A percentile compares a stretch with the other conserved stretches of the same genome.
phyloP scores from a whole-genome alignment of 2,329 filamentous ascomycete genomes.

The Corynespora cassiicola region DNA sequence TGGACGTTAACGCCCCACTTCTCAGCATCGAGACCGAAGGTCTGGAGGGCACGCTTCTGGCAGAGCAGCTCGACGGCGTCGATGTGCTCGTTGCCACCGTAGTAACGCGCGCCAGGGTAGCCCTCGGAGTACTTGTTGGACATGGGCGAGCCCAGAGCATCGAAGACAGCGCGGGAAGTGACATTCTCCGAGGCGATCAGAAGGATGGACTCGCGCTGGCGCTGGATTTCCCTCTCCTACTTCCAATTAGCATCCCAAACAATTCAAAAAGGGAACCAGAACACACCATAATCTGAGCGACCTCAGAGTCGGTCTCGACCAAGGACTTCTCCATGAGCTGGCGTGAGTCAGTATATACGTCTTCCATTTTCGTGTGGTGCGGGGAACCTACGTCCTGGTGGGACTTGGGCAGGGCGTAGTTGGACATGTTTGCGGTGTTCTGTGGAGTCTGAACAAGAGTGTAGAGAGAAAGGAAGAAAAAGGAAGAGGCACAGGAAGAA shows the following conservation, averaged over 20 bases:
- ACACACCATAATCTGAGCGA: constrained; percentile 93
- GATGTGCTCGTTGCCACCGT: constrained; percentile 96
- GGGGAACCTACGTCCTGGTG: constrained; percentile 67
- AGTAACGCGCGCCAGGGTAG: constrained; percentile 95
- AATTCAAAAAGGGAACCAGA: constrained; percentile 13
- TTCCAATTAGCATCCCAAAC: constrained; percentile 20
- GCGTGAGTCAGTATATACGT: constrained; percentile 44
- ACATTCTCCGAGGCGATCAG: constrained; percentile 49
- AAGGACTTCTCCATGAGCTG: constrained; percentile 97
- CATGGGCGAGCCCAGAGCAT: constrained; percentile 59
- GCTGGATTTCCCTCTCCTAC: constrained; percentile 90
- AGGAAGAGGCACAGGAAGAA: constrained; percentile 3
- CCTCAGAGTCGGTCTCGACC: constrained; percentile 88
- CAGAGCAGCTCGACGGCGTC: constrained; percentile 88
- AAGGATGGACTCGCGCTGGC: constrained; percentile 97
- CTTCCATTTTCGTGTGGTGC: constrained; percentile 19
- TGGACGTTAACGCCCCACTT: constrained; percentile 99
- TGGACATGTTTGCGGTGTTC: constrained; percentile 38
- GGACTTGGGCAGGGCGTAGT: constrained; percentile 70
- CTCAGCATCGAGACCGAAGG: constrained; percentile 81
- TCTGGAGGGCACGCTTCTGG: constrained; percentile 86
- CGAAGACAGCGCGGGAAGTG: constrained; percentile 46
- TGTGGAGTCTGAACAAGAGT: constrained; percentile 1
- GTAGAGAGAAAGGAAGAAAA: constrained; percentile 4
- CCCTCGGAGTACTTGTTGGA: constrained; percentile 98